Conservation (phyloP, 108 stramenopile genomes). For the Stephanodiscus triporus region DNA sequence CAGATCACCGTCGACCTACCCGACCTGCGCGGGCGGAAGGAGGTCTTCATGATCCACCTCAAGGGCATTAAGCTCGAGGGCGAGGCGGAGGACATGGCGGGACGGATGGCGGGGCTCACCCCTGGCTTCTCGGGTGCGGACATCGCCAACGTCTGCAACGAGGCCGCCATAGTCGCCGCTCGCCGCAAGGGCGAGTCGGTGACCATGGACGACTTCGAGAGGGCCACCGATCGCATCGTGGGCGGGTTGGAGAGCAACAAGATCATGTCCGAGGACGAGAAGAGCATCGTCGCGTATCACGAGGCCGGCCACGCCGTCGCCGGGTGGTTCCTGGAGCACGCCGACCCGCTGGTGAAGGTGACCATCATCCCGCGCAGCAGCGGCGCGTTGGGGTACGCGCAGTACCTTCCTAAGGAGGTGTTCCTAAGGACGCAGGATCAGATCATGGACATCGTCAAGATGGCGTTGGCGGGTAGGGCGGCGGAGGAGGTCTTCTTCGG, state of each 20-base stretch:
- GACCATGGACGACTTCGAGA: slow-evolving; percentile 91
- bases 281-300: slow-evolving; percentile 93
- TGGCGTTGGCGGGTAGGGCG: slow-evolving; percentile 96
- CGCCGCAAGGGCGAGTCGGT: slow-evolving; percentile 87
- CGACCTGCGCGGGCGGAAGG: slow-evolving; percentile 92
- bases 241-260: slow-evolving; percentile 95
- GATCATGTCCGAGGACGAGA: slow-evolving; percentile 91
- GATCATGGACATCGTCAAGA: slow-evolving; percentile 96
- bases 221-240: slow-evolving; percentile 93
- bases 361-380: slow-evolving; percentile 93
- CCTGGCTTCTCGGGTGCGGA: slow-evolving; percentile 97
- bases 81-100: slow-evolving; percentile 64
- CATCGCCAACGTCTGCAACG: slow-evolving; percentile 98
- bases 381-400: slow-evolving; percentile 95
- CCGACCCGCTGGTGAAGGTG: slow-evolving; percentile 95
- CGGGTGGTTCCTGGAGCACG: slow-evolving; percentile 96
- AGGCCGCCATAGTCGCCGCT: slow-evolving; percentile 97
- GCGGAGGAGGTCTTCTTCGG: slow-evolving; percentile 95
- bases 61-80: slow-evolving; percentile 82
- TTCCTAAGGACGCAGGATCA: slow-evolving; percentile 82
- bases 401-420: slow-evolving; percentile 96
- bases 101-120: slow-evolving; percentile 91
- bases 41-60: slow-evolving; percentile 92
- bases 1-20: slow-evolving; percentile 95
- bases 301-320: slow-evolving; percentile 98